phyloP scores from a whole-genome alignment of 495 filamentous ascomycete species.

The Penicillium cosmopolitanum region DNA sequence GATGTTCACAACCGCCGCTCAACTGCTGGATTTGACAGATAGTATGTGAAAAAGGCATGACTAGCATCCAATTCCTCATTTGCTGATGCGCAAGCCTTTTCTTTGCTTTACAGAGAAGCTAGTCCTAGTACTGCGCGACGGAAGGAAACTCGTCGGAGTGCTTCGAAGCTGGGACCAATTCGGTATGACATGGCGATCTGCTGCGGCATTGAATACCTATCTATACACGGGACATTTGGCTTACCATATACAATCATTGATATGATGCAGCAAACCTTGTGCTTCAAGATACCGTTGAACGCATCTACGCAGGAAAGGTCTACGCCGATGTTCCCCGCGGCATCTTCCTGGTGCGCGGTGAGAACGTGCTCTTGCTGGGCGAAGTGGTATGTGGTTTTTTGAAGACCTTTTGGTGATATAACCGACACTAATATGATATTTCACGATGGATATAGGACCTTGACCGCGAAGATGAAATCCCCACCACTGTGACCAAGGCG shows the following conservation, averaged over 20 bases:
- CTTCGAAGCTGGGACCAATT: conserved; percentile 98
- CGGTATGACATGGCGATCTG: conserved; percentile 56
- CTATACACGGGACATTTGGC: background rate
- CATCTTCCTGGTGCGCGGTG: conserved; percentile 86
- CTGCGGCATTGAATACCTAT: background rate
- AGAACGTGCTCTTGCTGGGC: conserved; percentile 89
- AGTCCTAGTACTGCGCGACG: conserved; percentile 85
- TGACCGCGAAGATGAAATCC: conserved; percentile 89
- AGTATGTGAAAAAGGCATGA: conserved; percentile 57
- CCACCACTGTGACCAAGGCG: conserved; percentile 67
- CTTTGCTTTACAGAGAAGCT: conserved; percentile 74
- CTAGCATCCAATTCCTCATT: background rate
- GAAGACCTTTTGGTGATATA: background rate
- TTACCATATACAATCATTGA: conserved; percentile 16
- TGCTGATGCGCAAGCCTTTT: background rate
- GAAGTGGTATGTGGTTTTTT: conserved; percentile 68
- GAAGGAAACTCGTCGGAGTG: conserved; percentile 89
- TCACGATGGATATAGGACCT: conserved; percentile 61
- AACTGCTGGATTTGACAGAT: conserved; percentile 92
- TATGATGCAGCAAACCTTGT: conserved; percentile 78
- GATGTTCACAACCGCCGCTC: conserved; percentile 98
- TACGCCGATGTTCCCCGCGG: conserved; percentile 84
- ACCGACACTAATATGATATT: conserved; percentile 11
- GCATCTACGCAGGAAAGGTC: conserved; percentile 71
- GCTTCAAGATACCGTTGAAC: conserved; percentile 86